Percentiles rank a stretch among this genome's conserved stretches.
Evolutionary conservation across 129 eudicot species (phyloP).

Genomic region (Helianthus annuus): HanXRQr2.0-SUNRISE NC_035435.2:45181756-45182255

Average conservation of each 20-base stretch:
- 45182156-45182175: slow-evolving; percentile 30
- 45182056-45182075: too few species aligned
- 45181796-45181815: too few species aligned
- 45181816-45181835: too few species aligned
- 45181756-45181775: too few species aligned
- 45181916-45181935: too few species aligned
- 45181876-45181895: too few species aligned
- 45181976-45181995: background rate
- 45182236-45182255: slow-evolving; percentile 6
- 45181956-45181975: too few species aligned
- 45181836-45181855: too few species aligned
- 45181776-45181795: too few species aligned
- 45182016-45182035: background rate
- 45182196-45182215: background rate
- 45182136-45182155: slow-evolving; percentile 15
- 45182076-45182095: background rate
- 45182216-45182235: slow-evolving; percentile 9
- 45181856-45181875: too few species aligned
- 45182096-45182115: slow-evolving; percentile 33
- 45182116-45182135: slow-evolving; percentile 30
- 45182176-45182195: slow-evolving; percentile 15
- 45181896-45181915: too few species aligned
- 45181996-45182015: background rate
- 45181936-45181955: too few species aligned
- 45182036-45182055: background rate